Evolutionary conservation across 1,139 yeast species (phyloP), one percentile per base, ranked within the genome.

Genomic region (Sugiyamaella japonica): DNA sequence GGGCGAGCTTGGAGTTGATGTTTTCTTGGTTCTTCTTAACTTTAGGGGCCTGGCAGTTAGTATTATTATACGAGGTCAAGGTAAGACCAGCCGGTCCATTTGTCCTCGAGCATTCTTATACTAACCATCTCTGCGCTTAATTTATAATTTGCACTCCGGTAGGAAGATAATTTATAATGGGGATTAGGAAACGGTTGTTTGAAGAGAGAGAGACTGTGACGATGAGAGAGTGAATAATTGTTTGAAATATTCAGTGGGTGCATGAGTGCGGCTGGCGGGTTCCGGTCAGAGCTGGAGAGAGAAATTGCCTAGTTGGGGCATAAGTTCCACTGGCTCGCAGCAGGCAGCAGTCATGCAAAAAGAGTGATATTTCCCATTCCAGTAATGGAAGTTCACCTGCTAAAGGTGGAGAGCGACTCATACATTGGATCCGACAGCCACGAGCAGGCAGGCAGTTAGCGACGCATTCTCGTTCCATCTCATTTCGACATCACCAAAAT

Each of bases 1-100:
- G 86, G 78, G 96, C 96, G 78, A 93, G 89, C 84, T 91, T 91
- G 80, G 96, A 83, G 96, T 90, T 93, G 81, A 93, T 86, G 85
- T 89, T 86, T 73, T 93, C 99, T 76, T 87, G 86, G 78, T 83
- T 81, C 78, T 83, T 85, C 85, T 85, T 85, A 72, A 80, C 75
- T 80, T 87, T 88, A 84, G 97, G 97, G 89, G 98, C 98, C 97
- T 87, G 69, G 48, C 28, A 41, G 49, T 45, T 45, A 45, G 49
- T 45, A 10, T 23, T 2, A 8, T 25, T 13, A n/a, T 32, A 25
- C 7, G 15, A 17, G 7, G n/a, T n/a, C n/a, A n/a, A n/a, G n/a
- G n/a, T n/a, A n/a, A n/a, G n/a, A n/a, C n/a, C n/a, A n/a, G n/a
- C n/a, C n/a, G n/a, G n/a, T 28, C 31, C 9, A 28, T 28, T 28